Evolutionary conservation across 1,284 basidiomycete species (phyloP), one percentile per base, ranked within the genome.

Genomic region (Termitomyces sp.): DNA sequence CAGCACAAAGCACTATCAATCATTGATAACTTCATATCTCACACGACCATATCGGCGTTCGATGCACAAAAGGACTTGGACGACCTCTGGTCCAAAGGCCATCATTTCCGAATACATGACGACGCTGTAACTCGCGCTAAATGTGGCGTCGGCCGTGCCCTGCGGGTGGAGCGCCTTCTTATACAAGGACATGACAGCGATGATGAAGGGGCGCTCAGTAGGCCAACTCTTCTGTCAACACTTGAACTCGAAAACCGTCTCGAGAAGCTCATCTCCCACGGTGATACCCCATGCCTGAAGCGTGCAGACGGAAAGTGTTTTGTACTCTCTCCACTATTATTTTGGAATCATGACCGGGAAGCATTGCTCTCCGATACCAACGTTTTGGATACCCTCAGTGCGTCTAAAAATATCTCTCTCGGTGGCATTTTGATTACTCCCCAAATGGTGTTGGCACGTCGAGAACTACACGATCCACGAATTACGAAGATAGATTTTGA

Each of bases 111-210:
- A 46, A 74, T 82, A 17, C 79, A 81, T 38, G 83, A 86, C 53
- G 86, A 90, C 64, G 78, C 86, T n/a, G 75, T 88, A 30, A 80
- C 84, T 45, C 80, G 83, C 28, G 86, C 86, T 6, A 79, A 83
- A 57, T 91, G 91, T 64, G 82, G 82, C n/a, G 74, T 75, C 54
- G 84, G 85, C 40, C 79, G 82, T 45, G 84, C 87, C n/a, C 70
- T 92, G 17, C 84, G 90, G n/a, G 76, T 90, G 39, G 90, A 93
- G 65, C 82, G 88, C 44, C 74, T 93, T 45, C 71, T 93, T 49
- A 73, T 92, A 33, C 83, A 83, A 67, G 82, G 79, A 59, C 73
- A 78, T 7, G 69, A 73, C 2, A 66, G 70, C 5, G 80, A 80
- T 50, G 79, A 80, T 39, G 71, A 80, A 17, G 77, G 78, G n/a